Conservation (phyloP, 176 grass and related monocot genomes). For the maize (Zea mays) region DNA sequence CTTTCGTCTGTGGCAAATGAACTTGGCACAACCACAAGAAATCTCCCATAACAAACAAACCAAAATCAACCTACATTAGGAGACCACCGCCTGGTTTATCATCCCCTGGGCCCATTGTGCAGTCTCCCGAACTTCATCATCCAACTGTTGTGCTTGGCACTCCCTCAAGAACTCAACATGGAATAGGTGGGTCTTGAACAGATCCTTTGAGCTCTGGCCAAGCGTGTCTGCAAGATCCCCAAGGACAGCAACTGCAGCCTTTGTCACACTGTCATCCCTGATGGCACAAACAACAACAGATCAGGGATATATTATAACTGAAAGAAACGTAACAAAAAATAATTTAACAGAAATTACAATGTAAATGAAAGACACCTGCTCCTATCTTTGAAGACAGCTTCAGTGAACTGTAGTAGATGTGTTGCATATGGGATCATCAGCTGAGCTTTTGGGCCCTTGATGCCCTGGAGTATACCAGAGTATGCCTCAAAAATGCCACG, state of each 20-base stretch:
- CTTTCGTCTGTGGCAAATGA: slow-evolving; percentile 48
- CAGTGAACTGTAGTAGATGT: slow-evolving; percentile 71
- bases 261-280: slow-evolving; percentile 85
- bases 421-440: slow-evolving; percentile 74
- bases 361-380: slow-evolving; percentile 53
- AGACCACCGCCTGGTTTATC: slow-evolving; percentile 70
- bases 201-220: slow-evolving; percentile 56
- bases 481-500: slow-evolving; percentile 87
- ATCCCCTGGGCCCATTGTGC: slow-evolving; percentile 64
- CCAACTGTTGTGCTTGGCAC: slow-evolving; percentile 53
- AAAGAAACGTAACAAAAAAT: slow-evolving; percentile 19
- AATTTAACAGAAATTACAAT: slow-evolving; percentile 23
- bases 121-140: slow-evolving; percentile 72
- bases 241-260: slow-evolving; percentile 74
- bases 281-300: not conserved
- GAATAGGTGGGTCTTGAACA: slow-evolving; percentile 63
- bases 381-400: slow-evolving; percentile 65
- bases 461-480: slow-evolving; percentile 86
- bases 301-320: not conserved
- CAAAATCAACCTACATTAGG: slow-evolving; percentile 40
- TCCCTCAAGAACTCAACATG: slow-evolving; percentile 73
- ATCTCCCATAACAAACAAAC: slow-evolving; percentile 29
- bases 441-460: slow-evolving; percentile 73
- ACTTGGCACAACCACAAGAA: slow-evolving; percentile 46
- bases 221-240: slow-evolving; percentile 80